Conservation (phyloP, 331 rosid genomes). For the Acacia pycnantha region DNA sequence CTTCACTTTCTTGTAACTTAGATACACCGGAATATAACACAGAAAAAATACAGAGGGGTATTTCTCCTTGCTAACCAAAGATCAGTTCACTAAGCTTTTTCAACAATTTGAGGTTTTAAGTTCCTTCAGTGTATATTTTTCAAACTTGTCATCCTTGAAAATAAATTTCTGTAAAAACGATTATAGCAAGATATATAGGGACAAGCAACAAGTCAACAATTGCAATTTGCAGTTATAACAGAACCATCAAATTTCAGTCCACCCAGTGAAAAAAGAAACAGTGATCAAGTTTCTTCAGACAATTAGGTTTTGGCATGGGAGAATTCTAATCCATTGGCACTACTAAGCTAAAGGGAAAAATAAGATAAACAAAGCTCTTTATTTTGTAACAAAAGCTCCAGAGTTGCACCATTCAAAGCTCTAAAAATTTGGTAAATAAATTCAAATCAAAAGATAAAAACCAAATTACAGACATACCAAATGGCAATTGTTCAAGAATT, state of each 20-base stretch:
- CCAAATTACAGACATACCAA: no score
- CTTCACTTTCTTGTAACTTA: background rate
- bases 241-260: background rate
- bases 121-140: background rate
- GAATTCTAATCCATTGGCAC: background rate
- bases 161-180: background rate
- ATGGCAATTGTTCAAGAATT: no score
- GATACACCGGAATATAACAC: background rate
- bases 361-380: background rate
- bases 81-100: background rate
- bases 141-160: background rate
- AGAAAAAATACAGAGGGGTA: no score
- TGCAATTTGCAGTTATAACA: background rate
- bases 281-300: background rate
- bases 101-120: background rate
- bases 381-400: background rate
- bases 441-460: background rate
- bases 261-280: background rate
- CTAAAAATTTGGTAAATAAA: background rate
- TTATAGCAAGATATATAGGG: background rate
- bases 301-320: background rate
- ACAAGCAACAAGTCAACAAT: background rate
- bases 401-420: background rate
- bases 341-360: background rate
- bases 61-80: no score